phyloP scores from a whole-genome alignment of 495 filamentous ascomycete species.

The Penicillium egyptiacum region DNA sequence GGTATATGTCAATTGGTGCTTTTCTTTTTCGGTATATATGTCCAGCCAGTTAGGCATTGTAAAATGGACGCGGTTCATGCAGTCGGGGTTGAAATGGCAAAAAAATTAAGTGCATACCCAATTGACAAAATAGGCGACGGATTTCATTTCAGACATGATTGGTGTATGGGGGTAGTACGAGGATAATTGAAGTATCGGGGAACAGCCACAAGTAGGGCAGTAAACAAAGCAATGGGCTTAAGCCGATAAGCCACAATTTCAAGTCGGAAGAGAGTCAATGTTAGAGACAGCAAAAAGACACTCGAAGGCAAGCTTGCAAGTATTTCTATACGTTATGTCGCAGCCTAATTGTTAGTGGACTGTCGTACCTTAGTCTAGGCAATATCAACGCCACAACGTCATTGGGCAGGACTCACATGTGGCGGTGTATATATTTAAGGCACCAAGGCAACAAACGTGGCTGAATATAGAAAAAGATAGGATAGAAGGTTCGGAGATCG shows the following conservation, averaged over 20 bases:
- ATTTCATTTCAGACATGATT: conserved; percentile 41
- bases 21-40: neutral
- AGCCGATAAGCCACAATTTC: conserved; percentile 22
- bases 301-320: neutral
- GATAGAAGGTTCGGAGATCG: neutral
- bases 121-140: conserved; percentile 58
- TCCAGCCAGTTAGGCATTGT: neutral
- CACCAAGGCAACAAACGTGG: conserved; percentile 1
- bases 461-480: neutral
- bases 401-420: conserved; percentile 9
- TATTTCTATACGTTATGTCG: conserved; percentile 30
- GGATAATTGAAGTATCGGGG: conserved; percentile 19
- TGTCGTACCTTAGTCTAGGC: conserved; percentile 18
- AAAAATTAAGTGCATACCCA: conserved; percentile 43
- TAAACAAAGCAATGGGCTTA: conserved; percentile 18
- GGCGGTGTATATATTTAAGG: conserved; percentile 17
- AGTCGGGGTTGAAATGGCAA: neutral
- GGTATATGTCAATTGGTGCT: neutral
- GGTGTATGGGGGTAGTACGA: conserved; percentile 16
- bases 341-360: conserved; percentile 30
- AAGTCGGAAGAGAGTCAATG: neutral
- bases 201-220: conserved; percentile 25
- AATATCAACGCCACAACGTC: conserved; percentile 26
- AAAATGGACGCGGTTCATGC: neutral
- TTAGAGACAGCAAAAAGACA: neutral